phyloP scores from a whole-genome alignment of 148 eudicot genomes.

The Cornus florida region DNA sequence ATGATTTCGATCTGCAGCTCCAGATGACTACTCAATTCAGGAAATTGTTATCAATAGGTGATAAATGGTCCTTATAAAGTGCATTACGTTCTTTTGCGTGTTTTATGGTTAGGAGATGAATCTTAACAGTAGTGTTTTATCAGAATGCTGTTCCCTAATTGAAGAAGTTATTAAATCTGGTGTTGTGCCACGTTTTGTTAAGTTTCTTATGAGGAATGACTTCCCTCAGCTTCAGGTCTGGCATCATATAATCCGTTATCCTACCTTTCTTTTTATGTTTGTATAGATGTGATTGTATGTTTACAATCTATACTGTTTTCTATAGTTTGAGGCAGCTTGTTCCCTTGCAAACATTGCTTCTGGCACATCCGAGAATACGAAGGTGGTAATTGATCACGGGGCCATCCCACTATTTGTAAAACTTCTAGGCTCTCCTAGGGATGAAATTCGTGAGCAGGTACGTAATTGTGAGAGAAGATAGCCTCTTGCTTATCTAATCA shows the following conservation, averaged over 20 bases:
- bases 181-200: conserved; percentile 49
- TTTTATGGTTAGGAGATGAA: background rate
- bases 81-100: background rate
- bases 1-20: conserved; percentile 37
- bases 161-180: conserved; percentile 49
- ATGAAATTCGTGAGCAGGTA: conserved; percentile 54
- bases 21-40: conserved; percentile 56
- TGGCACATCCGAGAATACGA: conserved; percentile 51
- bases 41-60: conserved; percentile 56
- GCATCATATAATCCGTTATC: background rate
- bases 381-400: conserved; percentile 47
- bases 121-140: background rate
- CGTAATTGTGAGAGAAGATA: background rate
- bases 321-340: conserved; percentile 53
- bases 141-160: conserved; percentile 47
- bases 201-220: conserved; percentile 44
- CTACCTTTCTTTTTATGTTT: background rate
- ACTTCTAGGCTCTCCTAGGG: conserved; percentile 41
- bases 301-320: background rate
- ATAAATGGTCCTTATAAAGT: background rate
- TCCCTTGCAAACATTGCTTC: conserved; percentile 48
- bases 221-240: conserved; percentile 52
- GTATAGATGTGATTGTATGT: background rate
- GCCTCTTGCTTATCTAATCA: background rate
- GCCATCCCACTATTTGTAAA: conserved; percentile 47